phyloP scores from a whole-genome alignment of 129 eudicot species.

The Tagetes patula region DNA sequence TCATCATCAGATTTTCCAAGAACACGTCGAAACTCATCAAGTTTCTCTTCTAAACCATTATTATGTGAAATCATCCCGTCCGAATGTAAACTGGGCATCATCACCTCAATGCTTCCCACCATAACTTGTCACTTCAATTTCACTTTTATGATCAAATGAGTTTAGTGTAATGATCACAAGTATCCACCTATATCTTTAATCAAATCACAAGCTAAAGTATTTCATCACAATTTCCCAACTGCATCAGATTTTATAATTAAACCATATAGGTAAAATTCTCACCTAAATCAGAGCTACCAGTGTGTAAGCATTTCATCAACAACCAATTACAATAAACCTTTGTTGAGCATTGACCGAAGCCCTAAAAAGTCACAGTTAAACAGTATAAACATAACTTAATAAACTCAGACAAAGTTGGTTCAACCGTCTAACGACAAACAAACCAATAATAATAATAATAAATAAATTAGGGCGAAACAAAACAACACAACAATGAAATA shows the following conservation, averaged over 20 bases:
- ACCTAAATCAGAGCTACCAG: constrained; percentile 48
- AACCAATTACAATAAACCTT: background rate
- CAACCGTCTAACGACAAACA: constrained; percentile 47
- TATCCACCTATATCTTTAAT: constrained; percentile 6
- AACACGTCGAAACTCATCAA: constrained; percentile 53
- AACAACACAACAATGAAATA: constrained; percentile 3
- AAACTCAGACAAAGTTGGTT: constrained; percentile 48
- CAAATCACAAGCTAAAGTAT: background rate
- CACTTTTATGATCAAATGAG: background rate
- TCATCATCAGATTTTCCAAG: constrained; percentile 61
- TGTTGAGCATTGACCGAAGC: constrained; percentile 7
- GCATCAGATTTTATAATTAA: constrained; percentile 12
- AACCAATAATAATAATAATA: background rate
- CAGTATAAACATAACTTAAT: constrained; percentile 22
- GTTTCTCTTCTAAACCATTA: constrained; percentile 51
- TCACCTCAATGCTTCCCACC: constrained; percentile 65
- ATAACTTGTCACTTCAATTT: constrained; percentile 33
- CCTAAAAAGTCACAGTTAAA: constrained; percentile 23
- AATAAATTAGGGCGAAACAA: constrained; percentile 6
- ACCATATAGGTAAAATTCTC: constrained; percentile 31
- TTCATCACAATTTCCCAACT: constrained; percentile 16
- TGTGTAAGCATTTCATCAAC: constrained; percentile 4
- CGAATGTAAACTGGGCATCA: constrained; percentile 27
- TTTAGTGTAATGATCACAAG: background rate
- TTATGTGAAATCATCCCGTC: constrained; percentile 34